A percentile compares a stretch with the other conserved stretches of the same genome.
phyloP scores from a whole-genome alignment of 768 basidiomycete species.

The Suillus luteus region DNA sequence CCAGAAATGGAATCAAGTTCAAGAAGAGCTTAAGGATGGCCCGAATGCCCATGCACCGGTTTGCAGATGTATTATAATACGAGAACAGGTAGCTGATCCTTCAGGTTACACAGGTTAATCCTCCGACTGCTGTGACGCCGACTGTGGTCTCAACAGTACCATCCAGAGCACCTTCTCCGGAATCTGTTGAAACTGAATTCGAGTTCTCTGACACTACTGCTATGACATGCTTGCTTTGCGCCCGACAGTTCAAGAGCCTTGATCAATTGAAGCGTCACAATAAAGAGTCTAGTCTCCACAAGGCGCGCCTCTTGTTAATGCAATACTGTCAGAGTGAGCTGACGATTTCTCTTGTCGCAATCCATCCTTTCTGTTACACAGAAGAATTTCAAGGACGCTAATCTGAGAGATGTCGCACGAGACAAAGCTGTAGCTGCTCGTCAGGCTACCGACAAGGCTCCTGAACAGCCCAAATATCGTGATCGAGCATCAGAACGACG shows the following conservation, averaged over 20 bases:
- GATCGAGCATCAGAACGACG: slow-evolving; percentile 94
- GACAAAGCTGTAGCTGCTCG: slow-evolving; percentile 58
- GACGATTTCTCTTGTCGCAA: slow-evolving; percentile 28
- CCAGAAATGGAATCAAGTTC: slow-evolving; percentile 95
- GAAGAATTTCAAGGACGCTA: slow-evolving; percentile 84
- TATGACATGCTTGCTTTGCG: slow-evolving; percentile 86
- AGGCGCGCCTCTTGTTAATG: slow-evolving; percentile 56
- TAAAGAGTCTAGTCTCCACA: slow-evolving; percentile 93
- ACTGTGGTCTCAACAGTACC: slow-evolving; percentile 20
- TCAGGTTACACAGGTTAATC: slow-evolving; percentile 17
- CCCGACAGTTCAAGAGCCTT: slow-evolving; percentile 86
- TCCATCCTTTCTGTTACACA: slow-evolving; percentile 37
- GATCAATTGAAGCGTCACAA: slow-evolving; percentile 90
- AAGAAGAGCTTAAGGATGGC: slow-evolving; percentile 75
- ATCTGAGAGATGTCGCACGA: slow-evolving; percentile 70
- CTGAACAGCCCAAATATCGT: slow-evolving; percentile 80
- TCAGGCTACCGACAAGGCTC: slow-evolving; percentile 34
- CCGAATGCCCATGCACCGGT: slow-evolving; percentile 28
- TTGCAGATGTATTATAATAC: slow-evolving; percentile 19
- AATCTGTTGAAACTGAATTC: slow-evolving; percentile 60
- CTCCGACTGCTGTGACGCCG: slow-evolving; percentile 13
- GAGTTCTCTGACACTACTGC: slow-evolving; percentile 79
- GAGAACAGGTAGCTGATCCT: slow-evolving; percentile 14
- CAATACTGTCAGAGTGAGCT: slow-evolving; percentile 30
- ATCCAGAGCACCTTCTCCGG: slow-evolving; percentile 38